phyloP scores from a whole-genome alignment of 495 filamentous ascomycete species.

The Bathelium albidoporum region DNA sequence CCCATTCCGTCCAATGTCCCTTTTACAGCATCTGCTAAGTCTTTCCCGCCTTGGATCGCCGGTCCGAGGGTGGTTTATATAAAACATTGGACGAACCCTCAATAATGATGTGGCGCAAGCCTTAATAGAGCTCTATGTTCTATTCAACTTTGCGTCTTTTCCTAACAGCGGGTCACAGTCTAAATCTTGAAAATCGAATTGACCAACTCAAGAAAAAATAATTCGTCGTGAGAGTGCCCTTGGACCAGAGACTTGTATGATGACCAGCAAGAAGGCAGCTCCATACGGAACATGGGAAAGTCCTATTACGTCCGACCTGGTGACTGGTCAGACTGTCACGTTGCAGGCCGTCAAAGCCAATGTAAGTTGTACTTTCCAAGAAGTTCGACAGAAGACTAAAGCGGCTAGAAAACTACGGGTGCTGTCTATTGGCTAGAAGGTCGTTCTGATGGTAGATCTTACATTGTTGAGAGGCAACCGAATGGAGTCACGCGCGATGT shows the following conservation, averaged over 20 bases:
- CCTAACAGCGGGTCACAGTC: too few relatives aligned
- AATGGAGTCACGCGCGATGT: neutral
- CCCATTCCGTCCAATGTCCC: slow-evolving; percentile 4
- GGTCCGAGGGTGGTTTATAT: neutral
- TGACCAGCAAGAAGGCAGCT: neutral
- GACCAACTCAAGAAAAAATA: neutral
- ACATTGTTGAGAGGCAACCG: neutral
- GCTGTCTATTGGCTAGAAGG: neutral
- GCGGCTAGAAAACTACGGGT: neutral
- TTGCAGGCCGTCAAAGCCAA: neutral
- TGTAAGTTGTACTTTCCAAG: neutral
- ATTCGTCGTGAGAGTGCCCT: neutral
- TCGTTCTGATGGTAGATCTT: neutral
- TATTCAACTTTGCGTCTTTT: neutral
- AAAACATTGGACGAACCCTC: neutral
- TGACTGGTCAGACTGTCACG: neutral
- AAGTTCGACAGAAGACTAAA: neutral
- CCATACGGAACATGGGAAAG: slow-evolving; percentile 4
- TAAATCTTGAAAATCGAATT: too few relatives aligned
- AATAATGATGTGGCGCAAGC: too few relatives aligned
- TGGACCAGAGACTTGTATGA: neutral
- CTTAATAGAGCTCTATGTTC: neutral
- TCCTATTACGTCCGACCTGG: neutral
- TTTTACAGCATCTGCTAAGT: neutral
- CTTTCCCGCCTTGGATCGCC: neutral